phyloP scores from a whole-genome alignment of 176 grass and related monocot genomes.

The Chloris gayana region DNA sequence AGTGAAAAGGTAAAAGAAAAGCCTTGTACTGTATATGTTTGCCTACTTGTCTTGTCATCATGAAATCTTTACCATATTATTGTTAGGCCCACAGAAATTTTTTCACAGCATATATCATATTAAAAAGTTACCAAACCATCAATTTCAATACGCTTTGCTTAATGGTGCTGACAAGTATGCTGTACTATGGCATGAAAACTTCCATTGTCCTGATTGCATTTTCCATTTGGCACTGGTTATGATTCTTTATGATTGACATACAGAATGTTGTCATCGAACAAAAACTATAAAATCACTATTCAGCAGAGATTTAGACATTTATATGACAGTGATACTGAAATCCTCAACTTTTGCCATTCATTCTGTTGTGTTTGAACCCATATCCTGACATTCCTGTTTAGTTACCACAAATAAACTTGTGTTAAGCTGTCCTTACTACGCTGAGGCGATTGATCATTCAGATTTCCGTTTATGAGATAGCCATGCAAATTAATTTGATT shows the following conservation, averaged over 20 bases:
- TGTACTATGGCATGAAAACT: background rate
- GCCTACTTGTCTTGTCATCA: background rate
- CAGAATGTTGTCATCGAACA: background rate
- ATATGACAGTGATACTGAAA: background rate
- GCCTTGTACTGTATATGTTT: background rate
- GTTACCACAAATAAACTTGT: slow-evolving; percentile 9
- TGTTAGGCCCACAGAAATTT: background rate
- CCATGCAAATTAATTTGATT: background rate
- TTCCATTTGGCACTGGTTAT: background rate
- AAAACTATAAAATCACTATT: background rate
- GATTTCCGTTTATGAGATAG: background rate
- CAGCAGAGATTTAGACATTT: background rate
- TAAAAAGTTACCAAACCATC: background rate
- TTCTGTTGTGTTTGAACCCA: slow-evolving; percentile 1
- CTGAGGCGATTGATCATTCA: slow-evolving; percentile 2
- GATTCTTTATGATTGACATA: slow-evolving; percentile 12
- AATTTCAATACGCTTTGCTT: background rate
- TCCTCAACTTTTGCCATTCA: background rate
- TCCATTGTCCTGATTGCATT: slow-evolving; percentile 3
- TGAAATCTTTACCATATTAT: background rate
- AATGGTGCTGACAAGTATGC: background rate
- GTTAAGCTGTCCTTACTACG: background rate
- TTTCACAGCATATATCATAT: background rate
- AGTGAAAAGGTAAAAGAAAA: slow-evolving; percentile 63
- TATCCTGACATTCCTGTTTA: slow-evolving; percentile 5